Evolutionary conservation across 306 rosid genomes (phyloP), one percentile per base, ranked within the genome.

Genomic region (Medicago ruthenica): DNA sequence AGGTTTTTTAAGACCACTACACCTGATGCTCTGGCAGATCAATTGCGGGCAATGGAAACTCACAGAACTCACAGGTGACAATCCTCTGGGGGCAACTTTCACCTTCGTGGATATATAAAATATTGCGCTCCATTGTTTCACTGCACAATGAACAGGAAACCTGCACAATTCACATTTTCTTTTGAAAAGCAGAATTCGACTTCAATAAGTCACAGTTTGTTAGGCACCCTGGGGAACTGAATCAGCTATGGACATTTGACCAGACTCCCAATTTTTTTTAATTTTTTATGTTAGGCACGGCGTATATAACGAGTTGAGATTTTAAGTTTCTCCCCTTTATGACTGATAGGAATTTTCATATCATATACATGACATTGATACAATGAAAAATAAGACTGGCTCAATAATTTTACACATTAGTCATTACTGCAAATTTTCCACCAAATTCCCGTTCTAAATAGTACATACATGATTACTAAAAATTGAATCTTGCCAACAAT

Each of bases 21-120:
- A 91, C 97, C 97, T 91, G 98, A 88, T 93, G 98, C 73, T 93
- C 97, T 1, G 90, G 90, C 77, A 93, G 86, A 85, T 93, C 96
- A 82, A 88, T 44, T 80, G 91, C 97, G 14, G 96, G 96, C 86
- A 88, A 82, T 34, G 98, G 98, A 72, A 93, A 93, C 86, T 93
- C 98, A 67, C 98, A 93, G 85, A 89, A 93, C 73, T 93, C 94
- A 24, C 98, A 93, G 5, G 91, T 89, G 44, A 81, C 93, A 70
- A 93, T 86, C 84, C 96, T 88, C 77, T 83, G 92, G 20, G 94
- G 96, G 89, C 97, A 93, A 66, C 80, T 87, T 85, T 93, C 93
- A 45, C 94, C 91, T 86, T 76, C 89, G 80, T 93, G 98, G 79
- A 83, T 76, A 59, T 89, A 90, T 81, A 93, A 80, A 79, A 85